Conservation (phyloP, 768 basidiomycete species). For the Pleurotus sapidus region DNA sequence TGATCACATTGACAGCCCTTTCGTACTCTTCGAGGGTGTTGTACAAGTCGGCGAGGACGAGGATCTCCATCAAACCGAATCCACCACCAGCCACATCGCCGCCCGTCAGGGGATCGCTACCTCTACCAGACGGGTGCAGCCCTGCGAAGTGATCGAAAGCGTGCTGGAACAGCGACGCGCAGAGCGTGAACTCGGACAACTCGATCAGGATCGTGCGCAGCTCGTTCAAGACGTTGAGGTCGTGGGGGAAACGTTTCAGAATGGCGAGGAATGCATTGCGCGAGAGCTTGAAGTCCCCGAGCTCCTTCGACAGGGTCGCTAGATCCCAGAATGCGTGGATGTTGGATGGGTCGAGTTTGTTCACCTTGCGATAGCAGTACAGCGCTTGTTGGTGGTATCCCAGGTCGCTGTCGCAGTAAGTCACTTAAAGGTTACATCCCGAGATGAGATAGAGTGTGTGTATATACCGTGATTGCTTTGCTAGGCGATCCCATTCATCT, state of each 20-base stretch:
- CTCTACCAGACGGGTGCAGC: conserved; percentile 41
- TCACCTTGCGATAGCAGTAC: conserved; percentile 87
- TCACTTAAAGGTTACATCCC: too few relatives aligned
- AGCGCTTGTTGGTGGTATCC: conserved; percentile 83
- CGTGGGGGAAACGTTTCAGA: conserved; percentile 73
- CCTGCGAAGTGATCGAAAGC: conserved; percentile 71
- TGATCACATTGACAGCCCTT: conserved; percentile 64
- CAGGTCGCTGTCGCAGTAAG: conserved; percentile 41
- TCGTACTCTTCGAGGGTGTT: conserved; percentile 69
- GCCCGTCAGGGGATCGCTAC: conserved; percentile 23
- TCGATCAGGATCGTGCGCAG: conserved; percentile 77
- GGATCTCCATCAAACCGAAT: conserved; percentile 68
- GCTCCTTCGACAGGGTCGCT: conserved; percentile 74
- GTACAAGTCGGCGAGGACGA: conserved; percentile 83
- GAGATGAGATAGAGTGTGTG: not conserved
- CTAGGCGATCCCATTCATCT: conserved; percentile 87
- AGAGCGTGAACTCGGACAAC: conserved; percentile 61
- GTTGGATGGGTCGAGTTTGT: conserved; percentile 76
- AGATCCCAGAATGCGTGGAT: conserved; percentile 89
- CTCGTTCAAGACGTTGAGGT: conserved; percentile 76
- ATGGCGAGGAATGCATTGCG: conserved; percentile 65
- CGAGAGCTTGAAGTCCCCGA: conserved; percentile 65
- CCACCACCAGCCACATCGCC: conserved; percentile 40
- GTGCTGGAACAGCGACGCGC: conserved; percentile 63
- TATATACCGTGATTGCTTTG: conserved; percentile 64